phyloP scores from a whole-genome alignment of 169 alveolate species.

The Besnoitia besnoiti region DNA sequence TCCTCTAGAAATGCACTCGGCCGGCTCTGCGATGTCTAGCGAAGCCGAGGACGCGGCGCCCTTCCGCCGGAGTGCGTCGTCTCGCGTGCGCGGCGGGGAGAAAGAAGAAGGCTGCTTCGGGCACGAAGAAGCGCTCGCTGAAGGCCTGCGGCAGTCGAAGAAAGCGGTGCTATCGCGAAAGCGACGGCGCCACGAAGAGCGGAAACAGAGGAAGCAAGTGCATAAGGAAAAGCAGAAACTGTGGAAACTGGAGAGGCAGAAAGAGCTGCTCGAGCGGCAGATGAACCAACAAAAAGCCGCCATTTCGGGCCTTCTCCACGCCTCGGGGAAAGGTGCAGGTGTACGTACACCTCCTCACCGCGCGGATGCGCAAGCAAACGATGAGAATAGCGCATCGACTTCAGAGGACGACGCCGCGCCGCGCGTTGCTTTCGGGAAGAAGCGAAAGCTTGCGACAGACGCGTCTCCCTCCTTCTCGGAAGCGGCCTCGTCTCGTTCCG shows the following conservation, averaged over 20 bases:
- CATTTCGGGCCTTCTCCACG: not conserved
- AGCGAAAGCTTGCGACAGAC: not conserved
- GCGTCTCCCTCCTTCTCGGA: not conserved
- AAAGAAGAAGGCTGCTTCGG: not conserved
- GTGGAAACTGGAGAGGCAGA: not conserved
- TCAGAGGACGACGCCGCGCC: not conserved
- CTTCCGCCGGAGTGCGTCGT: too few relatives aligned
- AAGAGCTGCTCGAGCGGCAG: constrained; percentile 54
- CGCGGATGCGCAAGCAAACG: not conserved
- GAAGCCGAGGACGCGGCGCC: too few relatives aligned
- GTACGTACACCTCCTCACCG: not conserved
- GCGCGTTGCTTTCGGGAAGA: not conserved
- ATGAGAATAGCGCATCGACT: not conserved
- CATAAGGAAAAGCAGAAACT: not conserved
- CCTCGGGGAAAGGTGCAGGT: not conserved
- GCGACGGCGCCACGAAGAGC: constrained; percentile 1
- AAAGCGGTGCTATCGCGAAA: not conserved
- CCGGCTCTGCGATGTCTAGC: too few relatives aligned
- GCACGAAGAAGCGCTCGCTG: constrained; percentile 6
- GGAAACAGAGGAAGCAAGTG: not conserved
- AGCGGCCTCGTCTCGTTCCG: not conserved
- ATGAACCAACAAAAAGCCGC: constrained; percentile 14
- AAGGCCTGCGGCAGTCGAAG: not conserved
- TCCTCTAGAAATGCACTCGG: too few relatives aligned
- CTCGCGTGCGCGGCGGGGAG: too few relatives aligned